phyloP scores from a whole-genome alignment of 768 basidiomycete species.

The Brasilioporus rufonigricans region DNA sequence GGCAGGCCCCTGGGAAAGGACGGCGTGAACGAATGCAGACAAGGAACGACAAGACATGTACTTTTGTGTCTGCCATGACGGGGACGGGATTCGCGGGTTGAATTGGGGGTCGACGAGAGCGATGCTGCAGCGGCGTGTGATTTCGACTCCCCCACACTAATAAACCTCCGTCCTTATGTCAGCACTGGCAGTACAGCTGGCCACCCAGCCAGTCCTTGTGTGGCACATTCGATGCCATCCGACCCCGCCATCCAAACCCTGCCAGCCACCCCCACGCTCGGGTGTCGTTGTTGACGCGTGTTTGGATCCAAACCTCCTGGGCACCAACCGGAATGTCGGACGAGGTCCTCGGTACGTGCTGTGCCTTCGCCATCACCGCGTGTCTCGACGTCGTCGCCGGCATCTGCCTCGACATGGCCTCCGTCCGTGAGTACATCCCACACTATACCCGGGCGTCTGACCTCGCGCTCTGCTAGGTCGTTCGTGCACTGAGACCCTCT shows the following conservation, averaged over 20 bases:
- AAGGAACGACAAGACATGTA: neutral
- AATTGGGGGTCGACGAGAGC: too few relatives aligned
- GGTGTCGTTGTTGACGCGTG: too few relatives aligned
- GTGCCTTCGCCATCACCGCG: constrained; percentile 9
- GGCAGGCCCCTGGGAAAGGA: constrained; percentile 17
- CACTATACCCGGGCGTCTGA: too few relatives aligned
- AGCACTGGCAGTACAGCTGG: neutral
- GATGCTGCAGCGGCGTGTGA: too few relatives aligned
- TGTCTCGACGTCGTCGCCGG: constrained; percentile 25
- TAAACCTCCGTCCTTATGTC: neutral
- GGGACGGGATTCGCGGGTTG: neutral
- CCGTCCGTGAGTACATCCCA: constrained; percentile 26
- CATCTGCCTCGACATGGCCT: constrained; percentile 23
- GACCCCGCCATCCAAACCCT: neutral
- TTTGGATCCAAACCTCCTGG: too few relatives aligned
- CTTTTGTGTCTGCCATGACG: constrained; percentile 24
- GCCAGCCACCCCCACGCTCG: too few relatives aligned
- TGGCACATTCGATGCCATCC: too few relatives aligned
- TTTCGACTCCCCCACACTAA: too few relatives aligned
- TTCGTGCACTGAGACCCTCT: constrained; percentile 25
- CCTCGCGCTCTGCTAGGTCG: constrained; percentile 12
- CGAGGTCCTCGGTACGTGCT: constrained; percentile 21
- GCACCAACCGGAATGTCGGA: constrained; percentile 21
- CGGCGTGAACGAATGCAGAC: neutral
- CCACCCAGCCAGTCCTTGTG: too few relatives aligned